phyloP scores from a whole-genome alignment of 257 asterid species.

The Solanum bulbocastanum region DNA sequence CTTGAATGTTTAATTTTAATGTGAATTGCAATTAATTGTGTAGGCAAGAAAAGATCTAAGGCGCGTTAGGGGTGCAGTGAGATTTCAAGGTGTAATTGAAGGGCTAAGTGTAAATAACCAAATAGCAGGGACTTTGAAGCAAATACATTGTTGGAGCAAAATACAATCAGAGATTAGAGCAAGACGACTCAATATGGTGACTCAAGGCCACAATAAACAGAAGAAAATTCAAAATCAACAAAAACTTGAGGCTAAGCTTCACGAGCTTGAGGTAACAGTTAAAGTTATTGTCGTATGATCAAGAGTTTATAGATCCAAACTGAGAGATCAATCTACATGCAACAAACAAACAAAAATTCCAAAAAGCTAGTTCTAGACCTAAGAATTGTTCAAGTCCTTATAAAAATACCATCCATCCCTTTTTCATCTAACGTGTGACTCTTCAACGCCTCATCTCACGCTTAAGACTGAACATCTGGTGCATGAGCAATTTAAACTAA shows the following conservation, averaged over 20 bases:
- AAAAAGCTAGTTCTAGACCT: neutral
- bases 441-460: neutral
- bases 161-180: constrained; percentile 51
- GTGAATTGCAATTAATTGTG: neutral
- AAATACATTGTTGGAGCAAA: constrained; percentile 56
- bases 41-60: constrained; percentile 45
- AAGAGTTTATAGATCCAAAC: neutral
- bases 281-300: neutral
- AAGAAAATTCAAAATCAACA: constrained; percentile 49
- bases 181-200: constrained; percentile 51
- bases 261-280: constrained; percentile 45
- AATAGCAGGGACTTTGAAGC: constrained; percentile 40
- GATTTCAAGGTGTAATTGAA: constrained; percentile 29
- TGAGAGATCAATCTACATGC: neutral
- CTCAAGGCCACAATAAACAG: constrained; percentile 33
- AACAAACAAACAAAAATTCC: neutral
- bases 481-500: too few relatives aligned
- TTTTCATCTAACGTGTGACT: neutral
- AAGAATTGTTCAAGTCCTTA: neutral
- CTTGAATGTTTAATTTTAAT: neutral
- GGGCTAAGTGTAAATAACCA: constrained; percentile 32
- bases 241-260: constrained; percentile 65
- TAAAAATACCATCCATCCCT: neutral
- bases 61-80: constrained; percentile 30
- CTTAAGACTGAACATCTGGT: too few relatives aligned